Conservation (phyloP, 768 basidiomycete species). For the Pholiota microspora region DNA sequence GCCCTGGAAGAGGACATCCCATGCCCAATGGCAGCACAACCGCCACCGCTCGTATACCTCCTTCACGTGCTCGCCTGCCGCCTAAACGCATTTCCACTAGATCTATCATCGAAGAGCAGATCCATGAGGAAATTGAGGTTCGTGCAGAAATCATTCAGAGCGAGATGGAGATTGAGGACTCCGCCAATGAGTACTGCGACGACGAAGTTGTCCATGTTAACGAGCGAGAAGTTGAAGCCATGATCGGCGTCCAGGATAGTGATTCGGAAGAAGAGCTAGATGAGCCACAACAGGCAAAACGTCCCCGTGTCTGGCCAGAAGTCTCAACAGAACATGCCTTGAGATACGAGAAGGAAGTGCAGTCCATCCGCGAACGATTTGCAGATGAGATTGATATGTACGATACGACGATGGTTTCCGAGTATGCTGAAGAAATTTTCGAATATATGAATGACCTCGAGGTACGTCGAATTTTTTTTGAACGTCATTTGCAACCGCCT, state of each 20-base stretch:
- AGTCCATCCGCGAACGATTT: slow-evolving; percentile 66
- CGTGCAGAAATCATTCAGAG: slow-evolving; percentile 35
- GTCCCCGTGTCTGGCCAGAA: slow-evolving; percentile 71
- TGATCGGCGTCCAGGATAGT: slow-evolving; percentile 53
- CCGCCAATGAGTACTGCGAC: slow-evolving; percentile 34
- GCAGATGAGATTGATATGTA: slow-evolving; percentile 68
- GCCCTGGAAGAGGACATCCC: slow-evolving; percentile 50
- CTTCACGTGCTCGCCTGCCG: slow-evolving; percentile 27
- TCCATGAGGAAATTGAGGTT: slow-evolving; percentile 37
- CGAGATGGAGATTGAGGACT: slow-evolving; percentile 65
- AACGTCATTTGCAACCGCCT: slow-evolving; percentile 3
- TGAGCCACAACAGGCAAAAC: slow-evolving; percentile 33
- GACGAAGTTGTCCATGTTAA: slow-evolving; percentile 40
- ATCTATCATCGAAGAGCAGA: slow-evolving; percentile 38
- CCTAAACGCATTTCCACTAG: slow-evolving; percentile 38
- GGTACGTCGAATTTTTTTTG: slow-evolving; percentile 41
- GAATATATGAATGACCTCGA: slow-evolving; percentile 93
- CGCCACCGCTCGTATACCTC: slow-evolving; percentile 33
- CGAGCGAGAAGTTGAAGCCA: slow-evolving; percentile 62
- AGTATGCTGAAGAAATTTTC: slow-evolving; percentile 99
- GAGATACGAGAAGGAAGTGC: slow-evolving; percentile 60
- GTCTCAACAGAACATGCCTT: slow-evolving; percentile 58
- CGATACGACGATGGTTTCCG: slow-evolving; percentile 96
- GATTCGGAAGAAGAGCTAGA: slow-evolving; percentile 43
- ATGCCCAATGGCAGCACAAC: slow-evolving; percentile 41